Conservation (phyloP, 352 stramenopile species). For the Phytophthora colocasiae region DNA sequence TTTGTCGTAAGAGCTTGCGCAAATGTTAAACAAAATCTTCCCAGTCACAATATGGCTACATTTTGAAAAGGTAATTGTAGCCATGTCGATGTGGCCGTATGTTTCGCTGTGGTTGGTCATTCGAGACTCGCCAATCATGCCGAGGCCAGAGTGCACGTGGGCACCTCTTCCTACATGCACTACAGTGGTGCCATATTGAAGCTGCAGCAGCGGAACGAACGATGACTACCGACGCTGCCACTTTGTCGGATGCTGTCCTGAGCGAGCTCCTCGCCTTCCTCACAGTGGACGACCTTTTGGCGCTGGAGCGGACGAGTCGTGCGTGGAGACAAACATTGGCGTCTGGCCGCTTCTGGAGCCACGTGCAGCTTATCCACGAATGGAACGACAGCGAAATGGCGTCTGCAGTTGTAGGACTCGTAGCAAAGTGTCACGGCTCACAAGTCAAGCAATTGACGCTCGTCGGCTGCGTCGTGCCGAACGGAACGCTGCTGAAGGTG, state of each 20-base stretch:
- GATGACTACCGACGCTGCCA: conserved; percentile 19
- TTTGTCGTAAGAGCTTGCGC: conserved; percentile 6
- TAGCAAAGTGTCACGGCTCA: conserved; percentile 48
- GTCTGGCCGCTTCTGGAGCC: conserved; percentile 40
- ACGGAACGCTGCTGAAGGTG: conserved; percentile 39
- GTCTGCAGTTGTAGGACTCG: conserved; percentile 29
- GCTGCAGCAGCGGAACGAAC: conserved; percentile 32
- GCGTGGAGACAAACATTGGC: conserved; percentile 46
- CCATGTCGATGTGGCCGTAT: conserved; percentile 24
- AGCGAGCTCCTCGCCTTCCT: conserved; percentile 60
- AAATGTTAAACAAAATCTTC: conserved; percentile 27
- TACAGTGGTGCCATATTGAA: conserved; percentile 6
- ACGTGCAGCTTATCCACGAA: conserved; percentile 43
- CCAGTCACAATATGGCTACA: not conserved
- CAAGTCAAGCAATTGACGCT: conserved; percentile 51
- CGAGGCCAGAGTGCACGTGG: conserved; percentile 22
- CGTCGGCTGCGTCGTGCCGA: conserved; percentile 54
- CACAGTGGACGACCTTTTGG: conserved; percentile 55
- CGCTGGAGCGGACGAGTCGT: conserved; percentile 51
- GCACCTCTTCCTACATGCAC: conserved; percentile 8
- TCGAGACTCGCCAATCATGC: conserved; percentile 28
- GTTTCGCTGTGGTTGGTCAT: conserved; percentile 20
- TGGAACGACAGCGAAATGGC: conserved; percentile 38
- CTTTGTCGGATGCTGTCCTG: conserved; percentile 27
- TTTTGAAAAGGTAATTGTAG: conserved; percentile 6